phyloP scores from a whole-genome alignment of 73 alveolate genomes.

The Tetrahymena thermophila region DNA sequence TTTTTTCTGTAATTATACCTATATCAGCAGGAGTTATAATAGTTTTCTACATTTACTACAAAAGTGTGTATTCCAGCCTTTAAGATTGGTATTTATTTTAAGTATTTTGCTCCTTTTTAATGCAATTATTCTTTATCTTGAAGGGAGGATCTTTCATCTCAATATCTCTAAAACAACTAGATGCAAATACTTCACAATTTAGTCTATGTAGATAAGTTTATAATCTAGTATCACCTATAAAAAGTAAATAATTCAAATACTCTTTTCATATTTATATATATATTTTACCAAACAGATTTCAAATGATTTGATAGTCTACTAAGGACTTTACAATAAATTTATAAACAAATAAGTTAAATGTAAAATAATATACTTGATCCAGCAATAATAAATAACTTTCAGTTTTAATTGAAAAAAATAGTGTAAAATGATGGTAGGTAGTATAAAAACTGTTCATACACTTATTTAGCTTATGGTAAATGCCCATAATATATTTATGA shows the following conservation, averaged over 20 bases:
- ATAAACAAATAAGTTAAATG: not conserved
- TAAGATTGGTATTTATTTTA: not conserved
- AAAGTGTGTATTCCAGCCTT: not conserved
- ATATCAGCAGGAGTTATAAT: not conserved
- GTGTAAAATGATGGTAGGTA: not conserved
- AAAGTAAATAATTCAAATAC: not conserved
- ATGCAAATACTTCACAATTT: not conserved
- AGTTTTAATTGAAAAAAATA: not conserved
- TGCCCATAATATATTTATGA: not conserved
- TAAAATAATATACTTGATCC: not conserved
- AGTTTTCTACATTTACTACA: not conserved
- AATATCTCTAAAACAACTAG: not conserved
- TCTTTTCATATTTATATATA: not conserved
- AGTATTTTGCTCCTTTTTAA: not conserved
- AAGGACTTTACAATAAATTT: not conserved
- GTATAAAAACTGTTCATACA: not conserved
- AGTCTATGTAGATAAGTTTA: not conserved
- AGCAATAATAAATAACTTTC: too few species aligned
- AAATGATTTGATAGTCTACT: not conserved
- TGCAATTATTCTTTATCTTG: not conserved
- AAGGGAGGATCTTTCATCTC: not conserved
- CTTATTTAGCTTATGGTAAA: not conserved
- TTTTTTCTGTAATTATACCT: not conserved
- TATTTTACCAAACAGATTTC: not conserved
- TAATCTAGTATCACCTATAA: not conserved